Base-by-base conservation (phyloP, 2,329 filamentous ascomycete species). In the Stenocarpella maydis region DNA sequence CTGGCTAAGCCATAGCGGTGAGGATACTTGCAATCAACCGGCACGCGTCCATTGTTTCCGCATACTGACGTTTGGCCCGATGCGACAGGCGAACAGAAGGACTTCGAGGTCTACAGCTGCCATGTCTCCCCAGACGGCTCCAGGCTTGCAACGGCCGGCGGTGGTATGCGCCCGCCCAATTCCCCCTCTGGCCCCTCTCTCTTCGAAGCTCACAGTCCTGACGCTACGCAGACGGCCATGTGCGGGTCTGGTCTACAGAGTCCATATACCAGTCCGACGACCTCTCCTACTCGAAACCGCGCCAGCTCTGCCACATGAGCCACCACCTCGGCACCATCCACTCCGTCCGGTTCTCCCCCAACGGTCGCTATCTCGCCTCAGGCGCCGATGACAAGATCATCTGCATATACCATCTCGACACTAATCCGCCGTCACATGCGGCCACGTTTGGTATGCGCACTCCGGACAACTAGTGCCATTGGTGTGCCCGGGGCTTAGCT, bases 321-420 rank as follows among this genome's bases (percentile, higher is more conserved):
- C 95, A 98, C 78, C 96, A 99, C 80, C 95, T 97, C 4, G 96
- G 95, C 74, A 98, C 95, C 21, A 98, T 98, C 72, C 95, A 98
- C 81, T 94, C 95, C 0, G 96, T 99, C 72, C 92, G 97, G 74
- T 99, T 98, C 83, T 98, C 96, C 12, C 92, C 94, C 34, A 98
- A 97, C 77, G 93, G 94, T 69, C 94, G 94, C 78, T 99, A 98
- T 79, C 88, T 99, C 65, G 97, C 97, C 41, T 98, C 95, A 14
- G 96, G 96, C 69, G 97, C 97, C 75, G 96, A 99, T 81, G 96
- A 99, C 83, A 98, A 98, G 85, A 95, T 99, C 77, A 97, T 99
- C 73, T 98, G 96, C 81, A 94, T 99, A 74, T 99, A 99, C 81
- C 91, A 93, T 72, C 88, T 98, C 67, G 94, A 98, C 80, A 88